These are phyloP conservation scores for Aspergillus bombycis DNA, from an alignment of 2,329 filamentous ascomycete species.

Conservation along the genomic window DNA sequence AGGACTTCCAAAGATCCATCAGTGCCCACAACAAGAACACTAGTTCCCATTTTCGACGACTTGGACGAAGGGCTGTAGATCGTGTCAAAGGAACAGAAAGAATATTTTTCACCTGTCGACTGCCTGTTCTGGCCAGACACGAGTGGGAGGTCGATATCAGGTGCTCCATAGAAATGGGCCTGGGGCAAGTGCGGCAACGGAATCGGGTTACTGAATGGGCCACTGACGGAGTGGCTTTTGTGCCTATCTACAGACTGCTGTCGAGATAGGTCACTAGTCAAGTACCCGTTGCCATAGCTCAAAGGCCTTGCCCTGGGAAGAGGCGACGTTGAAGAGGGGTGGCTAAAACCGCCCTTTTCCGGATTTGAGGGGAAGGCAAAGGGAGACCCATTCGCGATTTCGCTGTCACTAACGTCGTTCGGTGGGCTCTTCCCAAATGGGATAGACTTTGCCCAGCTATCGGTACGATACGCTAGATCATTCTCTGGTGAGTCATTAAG, in stretches of 20 bases:
- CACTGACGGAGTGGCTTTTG: slow-evolving; percentile 43
- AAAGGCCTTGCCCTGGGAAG: slow-evolving; percentile 45
- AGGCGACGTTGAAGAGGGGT: slow-evolving; percentile 49
- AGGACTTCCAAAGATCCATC: slow-evolving; percentile 80
- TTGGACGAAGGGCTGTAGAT: slow-evolving; percentile 56
- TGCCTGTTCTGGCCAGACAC: slow-evolving; percentile 30
- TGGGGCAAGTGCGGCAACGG: slow-evolving; percentile 75
- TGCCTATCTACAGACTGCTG: slow-evolving; percentile 42
- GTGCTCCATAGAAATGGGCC: slow-evolving; percentile 74
- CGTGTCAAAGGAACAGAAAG: slow-evolving; percentile 80
- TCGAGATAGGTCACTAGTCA: slow-evolving; percentile 39
- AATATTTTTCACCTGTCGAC: slow-evolving; percentile 60
- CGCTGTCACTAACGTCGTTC: slow-evolving; percentile 38
- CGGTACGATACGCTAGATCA: slow-evolving; percentile 42
- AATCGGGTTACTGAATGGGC: slow-evolving; percentile 38
- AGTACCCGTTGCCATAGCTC: slow-evolving; percentile 46
- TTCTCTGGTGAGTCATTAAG: slow-evolving; percentile 35
- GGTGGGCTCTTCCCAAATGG: slow-evolving; percentile 51
- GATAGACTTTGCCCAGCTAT: slow-evolving; percentile 50
- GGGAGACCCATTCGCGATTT: slow-evolving; percentile 42
- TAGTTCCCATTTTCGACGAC: slow-evolving; percentile 47
- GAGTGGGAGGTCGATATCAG: slow-evolving; percentile 67
- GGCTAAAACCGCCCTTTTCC: slow-evolving; percentile 43
- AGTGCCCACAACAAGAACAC: slow-evolving; percentile 76
- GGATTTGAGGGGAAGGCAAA: slow-evolving; percentile 43